phyloP scores from a whole-genome alignment of 768 basidiomycete species.

The Suillus plorans region DNA sequence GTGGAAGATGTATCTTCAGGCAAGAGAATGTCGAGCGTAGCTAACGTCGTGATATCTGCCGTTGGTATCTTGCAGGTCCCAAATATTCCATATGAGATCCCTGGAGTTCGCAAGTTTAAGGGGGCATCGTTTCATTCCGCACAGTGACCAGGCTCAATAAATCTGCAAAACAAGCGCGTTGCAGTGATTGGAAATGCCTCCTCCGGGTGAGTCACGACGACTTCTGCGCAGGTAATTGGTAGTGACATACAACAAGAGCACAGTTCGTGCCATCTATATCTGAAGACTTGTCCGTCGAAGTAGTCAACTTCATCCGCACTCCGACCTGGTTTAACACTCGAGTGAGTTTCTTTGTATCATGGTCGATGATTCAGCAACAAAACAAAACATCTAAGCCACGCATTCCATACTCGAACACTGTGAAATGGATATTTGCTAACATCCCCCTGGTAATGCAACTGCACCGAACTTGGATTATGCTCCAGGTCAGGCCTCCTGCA shows the following conservation, averaged over 20 bases:
- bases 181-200: slow-evolving; percentile 61
- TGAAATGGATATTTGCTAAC: slow-evolving; percentile 54
- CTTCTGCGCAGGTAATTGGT: slow-evolving; percentile 1
- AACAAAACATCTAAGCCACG: slow-evolving; percentile 35
- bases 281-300: slow-evolving; percentile 46
- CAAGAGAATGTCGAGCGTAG: slow-evolving; percentile 27
- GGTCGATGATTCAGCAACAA: neutral
- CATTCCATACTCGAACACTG: slow-evolving; percentile 37
- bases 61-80: slow-evolving; percentile 49
- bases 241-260: slow-evolving; percentile 38
- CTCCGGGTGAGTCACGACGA: slow-evolving; percentile 44
- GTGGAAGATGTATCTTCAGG: slow-evolving; percentile 34
- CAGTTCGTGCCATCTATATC: slow-evolving; percentile 63
- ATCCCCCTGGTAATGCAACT: slow-evolving; percentile 50
- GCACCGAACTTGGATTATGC: slow-evolving; percentile 52
- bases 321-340: slow-evolving; percentile 60
- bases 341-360: slow-evolving; percentile 32
- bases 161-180: slow-evolving; percentile 42
- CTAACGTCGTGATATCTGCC: slow-evolving; percentile 52
- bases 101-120: slow-evolving; percentile 40
- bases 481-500: slow-evolving; percentile 35
- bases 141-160: slow-evolving; percentile 41
- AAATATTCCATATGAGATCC: slow-evolving; percentile 33
- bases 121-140: slow-evolving; percentile 56
- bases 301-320: slow-evolving; percentile 59